Conservation (phyloP, 208 protist genomes). For the Crithidia thermophila region DNA sequence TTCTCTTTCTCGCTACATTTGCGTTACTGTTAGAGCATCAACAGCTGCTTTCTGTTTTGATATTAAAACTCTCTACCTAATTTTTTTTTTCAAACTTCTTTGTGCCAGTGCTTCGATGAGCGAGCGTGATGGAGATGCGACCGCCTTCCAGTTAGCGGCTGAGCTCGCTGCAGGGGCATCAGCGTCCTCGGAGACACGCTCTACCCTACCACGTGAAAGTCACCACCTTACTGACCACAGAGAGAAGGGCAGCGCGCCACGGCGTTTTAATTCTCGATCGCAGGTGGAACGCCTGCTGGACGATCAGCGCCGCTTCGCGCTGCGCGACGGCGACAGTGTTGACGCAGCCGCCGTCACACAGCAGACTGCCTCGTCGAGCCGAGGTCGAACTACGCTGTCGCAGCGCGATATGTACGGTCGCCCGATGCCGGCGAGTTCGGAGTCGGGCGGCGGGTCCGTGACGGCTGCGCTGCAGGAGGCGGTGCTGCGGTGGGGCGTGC, state of each 20-base stretch:
- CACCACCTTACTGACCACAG: background rate
- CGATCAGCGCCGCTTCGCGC: slow-evolving; percentile 17
- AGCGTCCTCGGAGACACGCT: too few species aligned
- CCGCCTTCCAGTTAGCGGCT: slow-evolving; percentile 23
- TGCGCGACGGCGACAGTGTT: background rate
- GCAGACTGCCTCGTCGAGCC: too few species aligned
- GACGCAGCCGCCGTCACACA: too few species aligned
- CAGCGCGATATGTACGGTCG: background rate
- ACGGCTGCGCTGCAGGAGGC: slow-evolving; percentile 15
- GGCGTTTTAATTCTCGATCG: background rate
- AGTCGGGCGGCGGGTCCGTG: background rate
- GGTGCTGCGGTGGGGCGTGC: slow-evolving; percentile 10
- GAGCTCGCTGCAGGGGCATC: slow-evolving; percentile 2
- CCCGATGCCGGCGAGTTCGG: background rate
- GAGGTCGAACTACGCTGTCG: background rate
- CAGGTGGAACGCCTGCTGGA: slow-evolving; percentile 13
- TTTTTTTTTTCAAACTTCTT: background rate
- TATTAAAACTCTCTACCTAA: too few species aligned
- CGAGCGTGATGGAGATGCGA: slow-evolving; percentile 3
- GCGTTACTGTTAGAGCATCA: too few species aligned
- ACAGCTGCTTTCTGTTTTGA: background rate
- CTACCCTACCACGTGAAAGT: background rate
- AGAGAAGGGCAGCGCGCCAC: background rate
- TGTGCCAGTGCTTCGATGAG: slow-evolving; percentile 4
- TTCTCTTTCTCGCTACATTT: too few species aligned